Base-by-base conservation (phyloP, 2,329 filamentous ascomycete species). In the Fusarium poae region DNA sequence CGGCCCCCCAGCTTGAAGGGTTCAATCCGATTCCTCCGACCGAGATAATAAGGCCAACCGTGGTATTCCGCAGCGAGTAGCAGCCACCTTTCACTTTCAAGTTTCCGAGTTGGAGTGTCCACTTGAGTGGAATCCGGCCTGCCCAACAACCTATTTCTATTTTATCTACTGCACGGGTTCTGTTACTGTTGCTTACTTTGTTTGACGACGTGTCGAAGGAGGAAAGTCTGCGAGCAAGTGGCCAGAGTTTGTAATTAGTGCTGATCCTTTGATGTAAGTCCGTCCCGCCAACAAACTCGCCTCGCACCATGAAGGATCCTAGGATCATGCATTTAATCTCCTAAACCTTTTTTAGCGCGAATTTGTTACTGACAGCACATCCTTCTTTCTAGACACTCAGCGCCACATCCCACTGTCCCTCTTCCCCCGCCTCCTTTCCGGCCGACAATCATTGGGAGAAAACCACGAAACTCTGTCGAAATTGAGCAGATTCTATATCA, bases 351-450 rank as follows among this genome's bases (percentile, higher is more conserved):
- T 45, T 67, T 70, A 70, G 67, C 60, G 67, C 49, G 32, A 40
- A 39, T 46, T 64, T 37, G n/a, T 59, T 61, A 70, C 59, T 68
- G 67, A 70, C 62, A 70, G 54, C 63, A 35, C 67, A 70, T 70
- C 66, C 46, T 64, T 62, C 58, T 43, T 63, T 63, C 35, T 49
- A 69, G 67, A 63, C 52, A 62, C 65, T 73, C 63, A 60, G 64
- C 71, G 72, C 72, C 72, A 70, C 71, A 67, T 71, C 68, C 68
- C 59, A 68, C 56, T 65, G 46, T 65, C 42, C 30, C 30, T 59
- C 50, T 52, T 59, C 70, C 48, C 71, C 72, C 70, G 64, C 72
- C 71, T 72, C 71, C 71, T 73, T 71, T 72, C 72, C 69, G 67
- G 67, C 68, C 72, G 71, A 74, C 62, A 56, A 62, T 46, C 52